Percentiles rank a stretch among this genome's conserved stretches.
phyloP scores from a whole-genome alignment of 306 rosid genomes.

The Morella rubra region DNA sequence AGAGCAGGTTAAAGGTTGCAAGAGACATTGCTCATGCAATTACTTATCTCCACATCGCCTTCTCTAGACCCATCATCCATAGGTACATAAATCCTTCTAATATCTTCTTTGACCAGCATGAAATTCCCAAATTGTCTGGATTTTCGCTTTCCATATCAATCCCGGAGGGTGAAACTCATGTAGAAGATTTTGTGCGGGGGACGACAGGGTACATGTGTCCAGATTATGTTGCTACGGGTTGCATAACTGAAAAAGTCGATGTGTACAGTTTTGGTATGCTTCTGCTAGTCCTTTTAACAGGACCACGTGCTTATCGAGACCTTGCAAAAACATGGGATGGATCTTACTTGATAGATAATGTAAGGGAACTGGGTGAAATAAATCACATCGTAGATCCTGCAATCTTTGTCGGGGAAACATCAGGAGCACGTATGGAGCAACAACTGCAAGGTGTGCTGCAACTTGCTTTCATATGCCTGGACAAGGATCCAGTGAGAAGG shows the following conservation, averaged over 20 bases:
- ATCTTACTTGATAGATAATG: background rate
- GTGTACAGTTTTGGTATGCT: conserved; percentile 13
- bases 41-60: background rate
- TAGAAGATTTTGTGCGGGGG: background rate
- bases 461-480: too few species aligned
- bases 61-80: conserved; percentile 10
- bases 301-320: too few species aligned
- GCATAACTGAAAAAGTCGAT: background rate
- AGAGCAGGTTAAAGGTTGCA: background rate
- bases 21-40: background rate
- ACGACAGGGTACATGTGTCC: background rate
- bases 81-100: background rate
- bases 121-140: background rate
- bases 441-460: too few species aligned
- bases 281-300: background rate
- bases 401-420: background rate
- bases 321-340: background rate
- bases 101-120: conserved; percentile 9
- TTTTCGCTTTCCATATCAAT: conserved; percentile 14
- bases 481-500: too few species aligned
- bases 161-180: conserved; percentile 9
- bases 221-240: background rate
- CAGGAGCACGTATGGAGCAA: background rate
- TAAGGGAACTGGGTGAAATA: background rate
- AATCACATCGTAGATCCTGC: background rate